phyloP scores from a whole-genome alignment of 768 basidiomycete species.

The Ramaria sp. region DNA sequence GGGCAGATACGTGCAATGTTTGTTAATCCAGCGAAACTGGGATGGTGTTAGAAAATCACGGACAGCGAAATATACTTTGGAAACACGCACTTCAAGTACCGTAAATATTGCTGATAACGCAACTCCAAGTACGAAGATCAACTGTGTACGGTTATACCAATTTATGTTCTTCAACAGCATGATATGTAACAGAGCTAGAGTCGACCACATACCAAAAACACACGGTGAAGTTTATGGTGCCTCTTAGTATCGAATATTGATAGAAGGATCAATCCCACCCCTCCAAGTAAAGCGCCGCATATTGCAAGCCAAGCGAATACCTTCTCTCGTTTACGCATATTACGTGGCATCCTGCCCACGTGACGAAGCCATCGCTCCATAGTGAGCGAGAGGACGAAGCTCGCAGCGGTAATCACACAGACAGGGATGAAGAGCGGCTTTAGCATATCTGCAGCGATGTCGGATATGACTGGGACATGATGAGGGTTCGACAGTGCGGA shows the following conservation, averaged over 20 bases:
- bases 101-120: conserved; percentile 65
- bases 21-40: conserved; percentile 59
- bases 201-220: conserved; percentile 33
- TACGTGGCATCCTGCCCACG: conserved; percentile 51
- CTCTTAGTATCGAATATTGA: too few relatives aligned
- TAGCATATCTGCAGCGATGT: too few relatives aligned
- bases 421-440: too few relatives aligned
- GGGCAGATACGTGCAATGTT: conserved; percentile 36
- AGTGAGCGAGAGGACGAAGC: conserved; percentile 49
- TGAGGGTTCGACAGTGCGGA: conserved; percentile 54
- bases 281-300: too few relatives aligned
- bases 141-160: conserved; percentile 9
- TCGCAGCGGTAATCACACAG: conserved; percentile 49
- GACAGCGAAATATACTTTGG: conserved; percentile 3
- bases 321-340: conserved; percentile 46
- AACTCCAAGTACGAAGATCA: conserved; percentile 67
- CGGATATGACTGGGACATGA: too few relatives aligned
- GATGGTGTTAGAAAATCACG: not conserved
- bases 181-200: not conserved
- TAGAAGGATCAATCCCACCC: too few relatives aligned
- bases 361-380: conserved; percentile 59
- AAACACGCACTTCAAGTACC: too few relatives aligned
- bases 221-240: too few relatives aligned
- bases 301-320: too few relatives aligned
- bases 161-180: not conserved